Evolutionary conservation across 2,329 filamentous ascomycete genomes (phyloP), one percentile per base, ranked within the genome.

Genomic region (Paraconiothyrium sp.): DNA sequence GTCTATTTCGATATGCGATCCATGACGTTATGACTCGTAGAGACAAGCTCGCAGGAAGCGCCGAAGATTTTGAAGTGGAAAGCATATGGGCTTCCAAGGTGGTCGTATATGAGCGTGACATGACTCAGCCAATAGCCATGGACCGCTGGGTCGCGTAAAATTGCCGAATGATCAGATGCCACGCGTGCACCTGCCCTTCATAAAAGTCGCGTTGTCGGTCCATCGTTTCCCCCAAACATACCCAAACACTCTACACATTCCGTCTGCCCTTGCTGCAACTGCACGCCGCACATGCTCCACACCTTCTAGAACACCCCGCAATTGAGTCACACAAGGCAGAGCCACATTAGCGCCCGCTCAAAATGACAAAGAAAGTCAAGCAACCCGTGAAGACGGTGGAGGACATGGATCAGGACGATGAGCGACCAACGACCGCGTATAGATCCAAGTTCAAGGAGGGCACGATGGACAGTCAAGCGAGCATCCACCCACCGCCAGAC

Each of bases 361-460:
- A 44, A 37, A 61, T 57, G 59, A 24, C 54, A 30, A 48, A 52
- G 39, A 58, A 54, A 41, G 37, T 8, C 41, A 61, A 48, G 47
- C 47, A 57, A 37, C 47, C 47, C n/a, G 44, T 30, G 37, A 39
- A 44, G 27, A 22, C 43, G 22, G 32, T 22, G 20, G 47, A 46
- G 20, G 3, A 60, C 27, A 47, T 54, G 47, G 54, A 47, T 37
- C 39, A 60, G 37, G 49, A 59, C 6, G 30, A 11, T 30, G 27
- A 11, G 27, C 50, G 47, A 10, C 69, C n/a, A 59, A 14, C 6
- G 55, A 20, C 65, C 68, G 44, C 74, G 73, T 37, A 37, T 61
- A 55, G 68, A 14, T 72, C 68, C 54, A 59, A 44, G 49, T 61
- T 61, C 35, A 99, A 98, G 72, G 94, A 98, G 78, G 87, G 98